A percentile compares a stretch with the other conserved stretches of the same genome.
Conservation (phyloP, 2,329 filamentous ascomycete species). For the Cryphonectria carpinicola region DNA sequence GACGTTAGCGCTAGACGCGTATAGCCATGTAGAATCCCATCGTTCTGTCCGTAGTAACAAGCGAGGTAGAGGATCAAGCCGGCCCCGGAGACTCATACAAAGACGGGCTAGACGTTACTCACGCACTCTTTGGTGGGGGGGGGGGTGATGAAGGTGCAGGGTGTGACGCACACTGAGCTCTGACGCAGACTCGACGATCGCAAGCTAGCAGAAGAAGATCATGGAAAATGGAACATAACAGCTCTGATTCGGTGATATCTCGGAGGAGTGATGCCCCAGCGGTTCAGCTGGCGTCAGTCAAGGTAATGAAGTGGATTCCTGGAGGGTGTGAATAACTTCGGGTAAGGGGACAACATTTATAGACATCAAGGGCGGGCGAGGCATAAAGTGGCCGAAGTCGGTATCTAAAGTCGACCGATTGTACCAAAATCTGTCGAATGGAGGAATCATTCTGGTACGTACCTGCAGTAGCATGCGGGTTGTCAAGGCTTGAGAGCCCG, state of each 20-base stretch:
- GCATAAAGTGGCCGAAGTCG: too few species aligned
- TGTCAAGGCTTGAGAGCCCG: not conserved
- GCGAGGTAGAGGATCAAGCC: constrained; percentile 5
- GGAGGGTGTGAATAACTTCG: constrained; percentile 9
- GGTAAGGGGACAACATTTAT: constrained; percentile 7
- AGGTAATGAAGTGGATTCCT: constrained; percentile 2
- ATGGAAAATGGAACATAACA: constrained; percentile 12
- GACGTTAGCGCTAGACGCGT: constrained; percentile 5
- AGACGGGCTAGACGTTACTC: not conserved
- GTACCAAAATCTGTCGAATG: not conserved
- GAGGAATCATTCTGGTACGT: not conserved
- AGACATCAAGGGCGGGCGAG: constrained; percentile 8
- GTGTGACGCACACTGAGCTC: not conserved
- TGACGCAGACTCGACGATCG: not conserved
- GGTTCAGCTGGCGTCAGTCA: constrained; percentile 1
- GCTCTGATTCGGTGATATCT: not conserved
- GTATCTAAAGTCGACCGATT: not conserved
- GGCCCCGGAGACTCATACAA: constrained; percentile 8
- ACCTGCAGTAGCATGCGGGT: not conserved
- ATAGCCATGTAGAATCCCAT: constrained; percentile 2
- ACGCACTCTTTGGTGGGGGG: not conserved
- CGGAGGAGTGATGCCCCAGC: not conserved
- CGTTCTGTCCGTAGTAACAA: constrained; percentile 8
- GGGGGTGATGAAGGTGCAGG: not conserved
- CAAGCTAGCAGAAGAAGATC: not conserved